Percentiles rank a stretch among this genome's conserved stretches.
phyloP scores from a whole-genome alignment of 176 grass and related monocot species.

The Leersia perrieri region DNA sequence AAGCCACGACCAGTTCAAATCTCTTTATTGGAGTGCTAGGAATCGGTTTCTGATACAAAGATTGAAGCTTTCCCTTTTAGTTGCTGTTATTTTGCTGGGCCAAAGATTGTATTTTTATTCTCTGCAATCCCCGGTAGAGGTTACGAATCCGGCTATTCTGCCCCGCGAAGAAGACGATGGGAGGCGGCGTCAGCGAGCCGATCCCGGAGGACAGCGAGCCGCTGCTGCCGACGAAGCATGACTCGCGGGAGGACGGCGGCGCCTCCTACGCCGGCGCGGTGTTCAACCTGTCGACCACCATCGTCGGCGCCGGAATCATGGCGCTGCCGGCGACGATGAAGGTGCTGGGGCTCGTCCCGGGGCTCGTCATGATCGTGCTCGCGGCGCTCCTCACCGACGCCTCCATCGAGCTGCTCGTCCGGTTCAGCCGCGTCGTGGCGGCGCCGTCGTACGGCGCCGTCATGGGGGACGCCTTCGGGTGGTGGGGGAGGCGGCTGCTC shows the following conservation, averaged over 20 bases:
- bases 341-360: slow-evolving; percentile 79
- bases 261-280: slow-evolving; percentile 83
- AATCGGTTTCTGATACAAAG: not conserved
- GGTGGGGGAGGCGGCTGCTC: slow-evolving; percentile 55
- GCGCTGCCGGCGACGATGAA: slow-evolving; percentile 95
- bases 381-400: slow-evolving; percentile 81
- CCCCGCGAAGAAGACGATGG: slow-evolving; percentile 37
- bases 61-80: not conserved
- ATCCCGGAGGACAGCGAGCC: slow-evolving; percentile 59
- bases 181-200: slow-evolving; percentile 30
- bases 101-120: not conserved
- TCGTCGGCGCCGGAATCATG: slow-evolving; percentile 98
- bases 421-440: slow-evolving; percentile 64
- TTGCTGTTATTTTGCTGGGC: not conserved
- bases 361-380: slow-evolving; percentile 74
- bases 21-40: not conserved
- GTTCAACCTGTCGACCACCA: slow-evolving; percentile 96
- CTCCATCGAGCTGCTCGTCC: slow-evolving; percentile 82
- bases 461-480: slow-evolving; percentile 83
- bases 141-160: not conserved
- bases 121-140: not conserved
- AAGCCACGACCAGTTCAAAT: not conserved
- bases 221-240: slow-evolving; percentile 60
- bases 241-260: slow-evolving; percentile 22
- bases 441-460: slow-evolving; percentile 63